Percentiles rank a stretch among this genome's conserved stretches.
Evolutionary conservation across 1,284 basidiomycete genomes (phyloP).

Genomic region (Irpex sp.): DNA sequence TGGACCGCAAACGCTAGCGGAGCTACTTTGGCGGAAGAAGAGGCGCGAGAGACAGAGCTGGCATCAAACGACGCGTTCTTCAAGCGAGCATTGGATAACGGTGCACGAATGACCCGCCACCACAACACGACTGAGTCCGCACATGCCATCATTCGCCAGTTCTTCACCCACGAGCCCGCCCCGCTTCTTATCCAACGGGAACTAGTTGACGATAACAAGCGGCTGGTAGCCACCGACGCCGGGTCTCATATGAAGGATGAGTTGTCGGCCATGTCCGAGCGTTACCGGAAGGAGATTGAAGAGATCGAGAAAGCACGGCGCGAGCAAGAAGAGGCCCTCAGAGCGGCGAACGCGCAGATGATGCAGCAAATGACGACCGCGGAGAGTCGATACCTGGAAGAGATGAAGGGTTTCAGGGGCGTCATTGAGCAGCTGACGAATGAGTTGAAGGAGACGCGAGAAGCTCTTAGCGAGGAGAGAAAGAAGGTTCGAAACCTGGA

Average conservation of each 20-base stretch:
- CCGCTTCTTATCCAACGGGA: slow-evolving; percentile 15
- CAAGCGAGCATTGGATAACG: slow-evolving; percentile 16
- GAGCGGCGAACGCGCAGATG: background rate
- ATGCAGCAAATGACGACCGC: background rate
- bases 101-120: slow-evolving; percentile 14
- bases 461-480: background rate
- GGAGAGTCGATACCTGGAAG: background rate
- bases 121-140: slow-evolving; percentile 14
- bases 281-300: slow-evolving; percentile 13
- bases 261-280: slow-evolving; percentile 11
- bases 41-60: slow-evolving; percentile 9
- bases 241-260: slow-evolving; percentile 8
- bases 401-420: background rate
- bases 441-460: background rate
- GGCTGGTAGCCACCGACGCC: slow-evolving; percentile 11
- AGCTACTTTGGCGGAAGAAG: slow-evolving; percentile 1
- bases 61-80: slow-evolving; percentile 11
- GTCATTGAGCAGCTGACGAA: background rate
- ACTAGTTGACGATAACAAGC: slow-evolving; percentile 15
- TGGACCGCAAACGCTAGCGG: slow-evolving; percentile 30
- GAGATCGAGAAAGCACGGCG: slow-evolving; percentile 3
- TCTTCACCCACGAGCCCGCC: slow-evolving; percentile 11
- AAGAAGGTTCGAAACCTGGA: background rate
- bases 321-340: background rate
- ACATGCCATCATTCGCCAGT: slow-evolving; percentile 11